Conservation (phyloP, 2,329 filamentous ascomycete species). For the Bimuria novae-zelandiae region DNA sequence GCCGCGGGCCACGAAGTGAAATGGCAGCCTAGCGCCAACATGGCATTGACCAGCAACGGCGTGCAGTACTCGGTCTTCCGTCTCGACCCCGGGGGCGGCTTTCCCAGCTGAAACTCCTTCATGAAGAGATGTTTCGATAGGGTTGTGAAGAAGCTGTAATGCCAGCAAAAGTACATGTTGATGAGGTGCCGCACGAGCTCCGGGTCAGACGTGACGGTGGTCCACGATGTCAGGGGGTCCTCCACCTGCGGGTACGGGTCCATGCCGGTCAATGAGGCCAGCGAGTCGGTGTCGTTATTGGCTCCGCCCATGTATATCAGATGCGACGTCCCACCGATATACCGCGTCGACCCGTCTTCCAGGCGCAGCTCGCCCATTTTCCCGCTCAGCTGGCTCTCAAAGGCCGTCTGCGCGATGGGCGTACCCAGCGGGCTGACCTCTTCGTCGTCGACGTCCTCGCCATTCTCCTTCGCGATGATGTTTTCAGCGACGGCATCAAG, state of each 20-base stretch:
- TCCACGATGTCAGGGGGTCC: slow-evolving; percentile 84
- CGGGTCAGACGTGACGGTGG: slow-evolving; percentile 77
- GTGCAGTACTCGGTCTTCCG: slow-evolving; percentile 79
- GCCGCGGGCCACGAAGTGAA: slow-evolving; percentile 80
- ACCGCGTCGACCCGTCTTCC: slow-evolving; percentile 85
- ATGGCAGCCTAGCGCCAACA: slow-evolving; percentile 90
- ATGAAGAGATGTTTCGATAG: slow-evolving; percentile 86
- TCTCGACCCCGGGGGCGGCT: slow-evolving; percentile 54
- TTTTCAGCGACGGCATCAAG: slow-evolving; percentile 67
- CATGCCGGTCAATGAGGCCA: slow-evolving; percentile 43
- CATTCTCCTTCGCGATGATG: slow-evolving; percentile 60
- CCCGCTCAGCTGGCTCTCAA: slow-evolving; percentile 82
- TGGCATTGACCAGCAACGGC: slow-evolving; percentile 86
- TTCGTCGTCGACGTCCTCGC: slow-evolving; percentile 50
- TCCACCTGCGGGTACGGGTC: slow-evolving; percentile 59
- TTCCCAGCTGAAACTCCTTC: slow-evolving; percentile 78
- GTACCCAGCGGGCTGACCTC: slow-evolving; percentile 39
- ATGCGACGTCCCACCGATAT: slow-evolving; percentile 93
- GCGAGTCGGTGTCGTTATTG: slow-evolving; percentile 36
- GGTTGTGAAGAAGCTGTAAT: slow-evolving; percentile 94
- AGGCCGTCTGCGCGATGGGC: slow-evolving; percentile 47
- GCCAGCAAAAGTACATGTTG: slow-evolving; percentile 98
- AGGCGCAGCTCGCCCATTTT: slow-evolving; percentile 92
- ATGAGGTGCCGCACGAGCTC: slow-evolving; percentile 83
- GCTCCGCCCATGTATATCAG: slow-evolving; percentile 71